Percentiles rank a stretch among this genome's conserved stretches.
Evolutionary conservation across 768 basidiomycete genomes (phyloP).

Genomic region (Leucosporidium yakuticum): DNA sequence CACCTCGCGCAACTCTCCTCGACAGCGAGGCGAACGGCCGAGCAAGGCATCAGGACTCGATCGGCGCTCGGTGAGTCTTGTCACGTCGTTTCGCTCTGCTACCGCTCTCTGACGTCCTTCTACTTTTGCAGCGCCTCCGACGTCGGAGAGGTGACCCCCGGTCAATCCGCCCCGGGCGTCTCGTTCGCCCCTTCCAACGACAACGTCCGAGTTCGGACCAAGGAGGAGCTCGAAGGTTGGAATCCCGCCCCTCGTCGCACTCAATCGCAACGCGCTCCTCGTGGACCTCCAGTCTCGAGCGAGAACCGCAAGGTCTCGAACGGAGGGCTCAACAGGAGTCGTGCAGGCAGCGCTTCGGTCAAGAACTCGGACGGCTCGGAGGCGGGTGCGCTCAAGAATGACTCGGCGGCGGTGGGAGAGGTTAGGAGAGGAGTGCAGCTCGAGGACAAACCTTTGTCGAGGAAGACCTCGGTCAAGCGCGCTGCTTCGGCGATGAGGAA

Average conservation of each 20-base stretch:
- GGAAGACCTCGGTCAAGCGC: conserved; percentile 19
- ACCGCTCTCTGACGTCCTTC: neutral
- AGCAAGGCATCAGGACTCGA: conserved; percentile 12
- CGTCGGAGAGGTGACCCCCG: conserved; percentile 12
- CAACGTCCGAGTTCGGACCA: conserved; percentile 9
- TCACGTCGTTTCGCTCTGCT: neutral
- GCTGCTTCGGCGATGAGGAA: conserved; percentile 14
- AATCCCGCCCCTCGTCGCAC: conserved; percentile 25
- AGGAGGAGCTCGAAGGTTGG: conserved; percentile 24
- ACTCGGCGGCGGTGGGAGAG: conserved; percentile 3
- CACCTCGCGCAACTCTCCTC: conserved; percentile 9
- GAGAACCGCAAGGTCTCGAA: conserved; percentile 1
- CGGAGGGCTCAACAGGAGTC: too few relatives aligned
- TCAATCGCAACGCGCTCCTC: conserved; percentile 20
- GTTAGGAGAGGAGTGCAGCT: conserved; percentile 23
- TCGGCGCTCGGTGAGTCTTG: conserved; percentile 23
- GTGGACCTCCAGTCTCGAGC: conserved; percentile 5
- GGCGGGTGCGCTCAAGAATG: conserved; percentile 7
- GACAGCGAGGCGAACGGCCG: conserved; percentile 19
- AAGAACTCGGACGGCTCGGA: neutral
- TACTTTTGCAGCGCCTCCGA: conserved; percentile 10
- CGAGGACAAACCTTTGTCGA: conserved; percentile 21
- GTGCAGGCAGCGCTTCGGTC: neutral
- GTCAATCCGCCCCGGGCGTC: conserved; percentile 27
- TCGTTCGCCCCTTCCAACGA: conserved; percentile 24